Conservation (phyloP, 2,329 filamentous ascomycete species). For the Stagonosporopsis tanaceti region DNA sequence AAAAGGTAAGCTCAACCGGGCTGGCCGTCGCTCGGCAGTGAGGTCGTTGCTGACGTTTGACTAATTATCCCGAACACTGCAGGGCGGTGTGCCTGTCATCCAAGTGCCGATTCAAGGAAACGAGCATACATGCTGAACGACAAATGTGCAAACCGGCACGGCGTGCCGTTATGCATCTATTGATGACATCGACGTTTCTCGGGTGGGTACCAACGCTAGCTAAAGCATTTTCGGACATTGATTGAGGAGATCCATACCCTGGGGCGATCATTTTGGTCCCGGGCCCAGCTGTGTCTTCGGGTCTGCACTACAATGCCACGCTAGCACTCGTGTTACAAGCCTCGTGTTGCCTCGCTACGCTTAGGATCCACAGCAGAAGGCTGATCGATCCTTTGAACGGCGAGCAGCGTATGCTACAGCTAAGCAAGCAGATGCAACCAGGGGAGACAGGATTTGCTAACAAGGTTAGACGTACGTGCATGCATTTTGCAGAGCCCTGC, state of each 20-base stretch:
- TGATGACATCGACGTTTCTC: conserved; percentile 8
- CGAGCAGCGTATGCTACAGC: conserved; percentile 4
- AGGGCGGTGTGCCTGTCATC: conserved; percentile 7
- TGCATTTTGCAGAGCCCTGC: conserved; percentile 1
- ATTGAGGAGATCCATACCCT: conserved; percentile 24
- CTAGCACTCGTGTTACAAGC: conserved; percentile 6
- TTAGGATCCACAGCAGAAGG: neutral
- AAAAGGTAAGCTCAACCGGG: neutral
- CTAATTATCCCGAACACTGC: conserved; percentile 1
- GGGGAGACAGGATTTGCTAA: neutral
- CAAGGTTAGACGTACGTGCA: neutral
- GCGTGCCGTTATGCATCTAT: neutral
- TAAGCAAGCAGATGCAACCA: conserved; percentile 5
- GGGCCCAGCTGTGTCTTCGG: neutral
- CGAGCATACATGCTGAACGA: neutral
- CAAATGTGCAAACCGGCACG: neutral
- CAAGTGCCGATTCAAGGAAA: neutral
- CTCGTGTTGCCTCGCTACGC: conserved; percentile 7
- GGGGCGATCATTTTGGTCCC: conserved; percentile 2
- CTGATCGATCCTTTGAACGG: neutral
- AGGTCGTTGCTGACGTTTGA: neutral
- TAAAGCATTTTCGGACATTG: conserved; percentile 16
- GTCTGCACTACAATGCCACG: conserved; percentile 4
- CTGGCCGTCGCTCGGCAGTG: conserved; percentile 2
- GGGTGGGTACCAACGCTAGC: conserved; percentile 13